These are phyloP conservation scores for Globisporangium lucens DNA, from an alignment of 352 stramenopile genomes.

Conservation along the genomic window DNA sequence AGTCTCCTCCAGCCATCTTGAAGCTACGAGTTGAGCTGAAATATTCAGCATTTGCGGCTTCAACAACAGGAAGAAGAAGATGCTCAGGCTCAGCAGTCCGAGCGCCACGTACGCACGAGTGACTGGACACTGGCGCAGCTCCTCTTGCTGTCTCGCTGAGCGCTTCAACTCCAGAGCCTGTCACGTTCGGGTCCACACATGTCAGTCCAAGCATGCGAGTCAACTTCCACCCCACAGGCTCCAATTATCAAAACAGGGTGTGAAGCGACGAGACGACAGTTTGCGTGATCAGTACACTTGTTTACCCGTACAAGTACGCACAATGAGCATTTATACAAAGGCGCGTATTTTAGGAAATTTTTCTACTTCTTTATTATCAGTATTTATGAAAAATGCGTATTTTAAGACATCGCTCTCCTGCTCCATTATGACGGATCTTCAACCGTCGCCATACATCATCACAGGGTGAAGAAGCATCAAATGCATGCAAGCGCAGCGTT, in stretches of 20 bases:
- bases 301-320: background rate
- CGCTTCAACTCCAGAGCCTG: background rate
- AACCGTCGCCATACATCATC: background rate
- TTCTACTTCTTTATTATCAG: background rate
- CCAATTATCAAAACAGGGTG: background rate
- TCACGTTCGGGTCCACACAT: background rate
- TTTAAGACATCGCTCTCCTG: too few species aligned
- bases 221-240: background rate
- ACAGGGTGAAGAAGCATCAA: background rate
- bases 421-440: background rate
- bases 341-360: background rate
- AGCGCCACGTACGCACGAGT: background rate
- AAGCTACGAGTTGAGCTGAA: background rate
- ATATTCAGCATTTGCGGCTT: background rate
- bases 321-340: background rate
- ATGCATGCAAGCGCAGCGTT: background rate
- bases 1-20: background rate
- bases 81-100: background rate
- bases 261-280: background rate
- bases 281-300: background rate
- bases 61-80: background rate
- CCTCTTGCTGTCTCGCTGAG: background rate
- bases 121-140: background rate
- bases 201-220: background rate
- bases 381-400: background rate